phyloP scores from a whole-genome alignment of 768 basidiomycete genomes.

The Paxillus rubicundulus region DNA sequence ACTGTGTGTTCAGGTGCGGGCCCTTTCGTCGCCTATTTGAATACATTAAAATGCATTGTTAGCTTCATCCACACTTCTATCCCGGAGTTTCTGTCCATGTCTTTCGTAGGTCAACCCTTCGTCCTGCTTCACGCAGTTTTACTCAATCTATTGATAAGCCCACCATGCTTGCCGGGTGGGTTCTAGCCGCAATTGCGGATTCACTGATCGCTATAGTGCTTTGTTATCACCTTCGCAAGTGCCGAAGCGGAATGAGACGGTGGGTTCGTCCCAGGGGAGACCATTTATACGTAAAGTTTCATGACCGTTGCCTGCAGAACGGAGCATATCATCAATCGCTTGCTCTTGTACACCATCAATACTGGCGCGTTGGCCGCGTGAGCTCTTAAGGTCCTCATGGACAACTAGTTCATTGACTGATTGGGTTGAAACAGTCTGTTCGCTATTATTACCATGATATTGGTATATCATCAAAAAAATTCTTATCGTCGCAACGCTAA shows the following conservation, averaged over 20 bases:
- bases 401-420: background rate
- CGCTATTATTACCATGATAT: conserved; percentile 11
- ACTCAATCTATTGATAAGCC: no score
- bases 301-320: conserved; percentile 3
- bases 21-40: background rate
- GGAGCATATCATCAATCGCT: conserved; percentile 12
- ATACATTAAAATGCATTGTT: background rate
- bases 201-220: conserved; percentile 6
- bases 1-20: conserved; percentile 1
- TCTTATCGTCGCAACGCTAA: no score
- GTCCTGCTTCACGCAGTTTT: no score
- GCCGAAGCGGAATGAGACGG: conserved; percentile 11
- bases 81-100: background rate
- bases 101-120: conserved; percentile 3
- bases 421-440: background rate
- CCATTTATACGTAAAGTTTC: no score
- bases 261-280: background rate
- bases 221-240: conserved; percentile 10
- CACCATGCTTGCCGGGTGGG: conserved; percentile 16
- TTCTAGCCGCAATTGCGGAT: conserved; percentile 7
- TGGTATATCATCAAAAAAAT: background rate
- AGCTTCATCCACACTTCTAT: conserved; percentile 5
- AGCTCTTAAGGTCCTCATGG: background rate
- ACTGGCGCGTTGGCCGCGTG: conserved; percentile 16
- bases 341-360: conserved; percentile 19